Evolutionary conservation across 768 basidiomycete genomes (phyloP).

Genomic region (Tricholoma saponaceum): DNA sequence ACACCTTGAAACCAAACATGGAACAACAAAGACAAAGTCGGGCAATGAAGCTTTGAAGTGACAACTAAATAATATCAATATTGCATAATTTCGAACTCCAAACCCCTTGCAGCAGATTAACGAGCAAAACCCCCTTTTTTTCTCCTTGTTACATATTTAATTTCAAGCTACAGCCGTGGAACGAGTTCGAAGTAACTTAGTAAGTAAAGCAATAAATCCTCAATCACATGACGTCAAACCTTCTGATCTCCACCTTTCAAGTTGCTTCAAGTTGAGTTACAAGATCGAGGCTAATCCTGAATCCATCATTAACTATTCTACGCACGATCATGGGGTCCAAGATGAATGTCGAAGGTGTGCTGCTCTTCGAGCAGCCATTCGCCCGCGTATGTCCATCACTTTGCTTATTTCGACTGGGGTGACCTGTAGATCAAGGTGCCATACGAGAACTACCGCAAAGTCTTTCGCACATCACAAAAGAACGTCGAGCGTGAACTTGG

Average conservation of each 20-base stretch:
- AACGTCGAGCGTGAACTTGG: constrained; percentile 77
- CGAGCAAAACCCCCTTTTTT: too few species aligned
- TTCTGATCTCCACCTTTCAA: too few species aligned
- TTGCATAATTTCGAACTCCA: too few species aligned
- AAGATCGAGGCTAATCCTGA: too few species aligned
- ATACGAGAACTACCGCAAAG: constrained; percentile 84
- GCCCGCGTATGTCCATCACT: constrained; percentile 45
- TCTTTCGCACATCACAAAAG: constrained; percentile 81
- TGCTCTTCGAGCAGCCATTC: constrained; percentile 86
- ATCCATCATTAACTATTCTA: neutral
- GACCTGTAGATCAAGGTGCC: constrained; percentile 55
- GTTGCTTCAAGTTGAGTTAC: too few species aligned
- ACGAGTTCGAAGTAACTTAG: too few species aligned
- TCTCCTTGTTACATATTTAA: neutral
- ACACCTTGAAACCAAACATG: too few species aligned
- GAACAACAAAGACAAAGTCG: too few species aligned
- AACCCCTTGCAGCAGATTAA: too few species aligned
- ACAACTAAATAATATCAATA: too few species aligned
- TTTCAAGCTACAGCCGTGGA: too few species aligned
- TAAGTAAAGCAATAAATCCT: neutral
- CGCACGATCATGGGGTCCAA: constrained; percentile 41
- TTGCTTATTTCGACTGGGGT: constrained; percentile 2
- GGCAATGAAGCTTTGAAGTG: too few species aligned
- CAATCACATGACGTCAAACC: neutral
- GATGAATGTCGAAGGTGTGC: constrained; percentile 65